Percentiles rank a stretch among this genome's conserved stretches.
Evolutionary conservation across 345 rosid species (phyloP).

Genomic region (Heritiera littoralis): DNA sequence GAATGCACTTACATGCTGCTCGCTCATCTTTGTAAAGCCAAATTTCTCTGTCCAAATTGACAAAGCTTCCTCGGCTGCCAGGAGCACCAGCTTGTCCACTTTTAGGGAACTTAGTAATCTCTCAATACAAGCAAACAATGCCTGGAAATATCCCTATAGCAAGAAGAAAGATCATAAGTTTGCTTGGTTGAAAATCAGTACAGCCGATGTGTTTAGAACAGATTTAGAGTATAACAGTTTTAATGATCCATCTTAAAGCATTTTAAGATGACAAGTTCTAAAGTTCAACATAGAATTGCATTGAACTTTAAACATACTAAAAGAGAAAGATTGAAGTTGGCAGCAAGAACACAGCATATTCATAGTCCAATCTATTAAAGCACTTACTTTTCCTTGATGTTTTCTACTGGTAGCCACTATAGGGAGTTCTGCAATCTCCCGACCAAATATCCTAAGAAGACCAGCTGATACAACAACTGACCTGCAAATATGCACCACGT

Average conservation of each 20-base stretch:
- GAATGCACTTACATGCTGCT: conserved; percentile 59
- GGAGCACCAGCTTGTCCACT: conserved; percentile 86
- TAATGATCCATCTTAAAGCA: neutral
- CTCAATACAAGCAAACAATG: conserved; percentile 82
- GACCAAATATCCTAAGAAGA: conserved; percentile 86
- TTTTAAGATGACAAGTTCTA: neutral
- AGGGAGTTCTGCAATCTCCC: conserved; percentile 96
- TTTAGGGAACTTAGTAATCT: conserved; percentile 64
- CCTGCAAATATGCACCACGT: conserved; percentile 37
- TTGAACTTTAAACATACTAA: neutral
- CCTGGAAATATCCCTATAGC: conserved; percentile 87
- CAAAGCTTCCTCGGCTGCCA: conserved; percentile 97
- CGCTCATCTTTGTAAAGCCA: conserved; percentile 77
- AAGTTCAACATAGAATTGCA: neutral
- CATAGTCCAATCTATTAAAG: conserved; percentile 5
- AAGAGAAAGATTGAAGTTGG: neutral
- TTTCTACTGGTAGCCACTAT: conserved; percentile 89
- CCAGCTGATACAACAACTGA: conserved; percentile 91
- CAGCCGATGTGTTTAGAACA: neutral
- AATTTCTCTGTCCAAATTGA: conserved; percentile 90
- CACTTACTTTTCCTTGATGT: conserved; percentile 86
- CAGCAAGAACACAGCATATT: neutral
- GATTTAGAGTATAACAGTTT: neutral
- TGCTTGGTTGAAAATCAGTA: neutral
- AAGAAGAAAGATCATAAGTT: neutral